Base-by-base conservation (phyloP, 441 rosid species). In the Flueggea neowawraea region DNA sequence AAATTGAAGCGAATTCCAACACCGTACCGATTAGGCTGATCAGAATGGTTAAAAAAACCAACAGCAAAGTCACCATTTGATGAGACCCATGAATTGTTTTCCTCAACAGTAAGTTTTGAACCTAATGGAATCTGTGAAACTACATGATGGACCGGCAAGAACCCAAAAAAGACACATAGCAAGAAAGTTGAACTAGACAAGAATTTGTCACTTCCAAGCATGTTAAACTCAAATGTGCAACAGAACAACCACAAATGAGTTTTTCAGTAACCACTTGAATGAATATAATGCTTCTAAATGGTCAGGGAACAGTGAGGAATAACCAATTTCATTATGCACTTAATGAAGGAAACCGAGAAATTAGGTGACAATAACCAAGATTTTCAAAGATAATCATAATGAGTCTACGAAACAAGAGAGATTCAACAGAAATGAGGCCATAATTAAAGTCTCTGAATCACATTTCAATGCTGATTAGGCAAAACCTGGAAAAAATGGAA, bases 1-100 rank as follows among this genome's bases (percentile, higher is more conserved):
- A 92, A 82, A 78, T 80, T 77, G 72, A 86, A 88, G 60, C 81
- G 80, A 77, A 91, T 81, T 58, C 97, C 97, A 10, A 88, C 67
- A 57, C 94, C 72, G 48, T 74, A 89, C 83, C 78, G 87, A 67
- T 73, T 76, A 11, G 85, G 80, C 63, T 69, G 81, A 76, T 74
- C 86, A 49, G 81, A 74, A 39, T 54, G 65, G 58, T 57, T 76
- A 64, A 78, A 82, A 78, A 88, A 88, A 17, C 92, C n/a, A 55
- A 91, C 36, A 0, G 90, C 91, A 66, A 79, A 91, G 79, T 82
- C 78, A 55, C 87, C 86, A 62, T 75, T 73, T 43, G 85, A 66
- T 31, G 97, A 91, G 47, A 77, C 81, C 97, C 97, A 91, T 3
- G 63, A 71, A 59, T 67, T 75, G 55, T 73, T 75, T 61, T 80